Evolutionary conservation across 768 basidiomycete genomes (phyloP).

Genomic region (Mycena polygramma): DNA sequence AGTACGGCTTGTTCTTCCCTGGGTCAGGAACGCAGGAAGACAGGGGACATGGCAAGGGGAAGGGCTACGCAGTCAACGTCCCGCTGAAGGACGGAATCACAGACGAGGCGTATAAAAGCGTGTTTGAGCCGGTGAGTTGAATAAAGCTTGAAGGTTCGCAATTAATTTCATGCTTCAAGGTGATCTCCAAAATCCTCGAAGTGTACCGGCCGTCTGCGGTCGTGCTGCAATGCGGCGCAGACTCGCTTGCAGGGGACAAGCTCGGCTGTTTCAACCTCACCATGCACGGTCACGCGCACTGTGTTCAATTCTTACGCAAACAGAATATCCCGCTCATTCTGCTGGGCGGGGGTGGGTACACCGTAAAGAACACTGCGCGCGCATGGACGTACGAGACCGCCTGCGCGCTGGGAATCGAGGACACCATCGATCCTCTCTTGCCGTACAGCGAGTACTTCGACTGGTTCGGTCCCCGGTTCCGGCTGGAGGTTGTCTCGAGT

Average conservation of each 20-base stretch:
- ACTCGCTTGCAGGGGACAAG: constrained; percentile 95
- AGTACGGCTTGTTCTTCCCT: constrained; percentile 96
- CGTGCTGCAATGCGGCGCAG: constrained; percentile 95
- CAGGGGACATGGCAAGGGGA: constrained; percentile 84
- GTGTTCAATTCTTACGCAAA: constrained; percentile 86
- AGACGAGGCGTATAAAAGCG: constrained; percentile 86
- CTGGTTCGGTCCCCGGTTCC: constrained; percentile 96
- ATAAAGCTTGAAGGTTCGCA: too few species aligned
- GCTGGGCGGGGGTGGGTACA: constrained; percentile 97
- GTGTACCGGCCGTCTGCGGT: constrained; percentile 90
- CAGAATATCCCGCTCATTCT: constrained; percentile 90
- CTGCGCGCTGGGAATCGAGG: constrained; percentile 89
- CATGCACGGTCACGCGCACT: constrained; percentile 95
- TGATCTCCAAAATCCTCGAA: constrained; percentile 87
- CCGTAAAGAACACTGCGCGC: constrained; percentile 94
- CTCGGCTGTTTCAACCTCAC: constrained; percentile 96
- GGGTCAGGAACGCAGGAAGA: constrained; percentile 91
- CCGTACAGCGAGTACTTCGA: constrained; percentile 95
- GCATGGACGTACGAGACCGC: constrained; percentile 98
- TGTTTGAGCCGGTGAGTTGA: constrained; percentile 87
- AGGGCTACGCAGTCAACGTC: constrained; percentile 92
- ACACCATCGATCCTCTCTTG: constrained; percentile 80
- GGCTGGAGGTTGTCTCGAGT: constrained; percentile 90
- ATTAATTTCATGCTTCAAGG: too few species aligned
- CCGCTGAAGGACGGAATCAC: constrained; percentile 95